Conservation (phyloP, 345 rosid genomes). For the Murraya koenigii region DNA sequence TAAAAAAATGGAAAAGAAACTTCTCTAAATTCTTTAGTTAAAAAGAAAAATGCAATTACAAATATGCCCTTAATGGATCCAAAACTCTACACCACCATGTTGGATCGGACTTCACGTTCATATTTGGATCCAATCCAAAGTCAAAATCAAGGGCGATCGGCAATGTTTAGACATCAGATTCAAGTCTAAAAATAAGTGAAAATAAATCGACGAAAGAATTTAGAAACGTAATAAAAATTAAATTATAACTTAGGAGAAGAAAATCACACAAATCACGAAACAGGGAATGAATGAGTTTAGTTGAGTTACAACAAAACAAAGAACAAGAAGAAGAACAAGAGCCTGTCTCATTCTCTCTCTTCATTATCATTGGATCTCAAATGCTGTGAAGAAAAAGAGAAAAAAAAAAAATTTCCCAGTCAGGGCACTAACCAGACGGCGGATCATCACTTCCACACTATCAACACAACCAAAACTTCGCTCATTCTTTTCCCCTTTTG, state of each 20-base stretch:
- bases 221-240: not conserved
- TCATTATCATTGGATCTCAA: conserved; percentile 1
- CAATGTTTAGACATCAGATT: not conserved
- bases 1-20: too few species aligned
- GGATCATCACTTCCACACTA: not conserved
- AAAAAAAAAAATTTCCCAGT: not conserved
- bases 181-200: not conserved
- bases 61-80: not conserved
- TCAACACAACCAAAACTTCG: not conserved
- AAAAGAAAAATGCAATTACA: too few species aligned
- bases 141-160: too few species aligned
- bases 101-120: not conserved
- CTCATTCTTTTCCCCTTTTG: not conserved
- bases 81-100: not conserved
- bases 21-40: too few species aligned
- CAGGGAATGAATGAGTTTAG: not conserved
- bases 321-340: not conserved
- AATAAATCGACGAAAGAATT: too few species aligned
- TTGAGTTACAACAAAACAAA: not conserved
- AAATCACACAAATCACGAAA: not conserved
- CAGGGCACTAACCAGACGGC: not conserved
- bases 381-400: not conserved
- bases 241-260: not conserved
- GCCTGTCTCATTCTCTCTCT: not conserved
- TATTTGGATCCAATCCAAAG: not conserved